phyloP scores from a whole-genome alignment of 768 basidiomycete species.

The Udeniomyces megalosporus region DNA sequence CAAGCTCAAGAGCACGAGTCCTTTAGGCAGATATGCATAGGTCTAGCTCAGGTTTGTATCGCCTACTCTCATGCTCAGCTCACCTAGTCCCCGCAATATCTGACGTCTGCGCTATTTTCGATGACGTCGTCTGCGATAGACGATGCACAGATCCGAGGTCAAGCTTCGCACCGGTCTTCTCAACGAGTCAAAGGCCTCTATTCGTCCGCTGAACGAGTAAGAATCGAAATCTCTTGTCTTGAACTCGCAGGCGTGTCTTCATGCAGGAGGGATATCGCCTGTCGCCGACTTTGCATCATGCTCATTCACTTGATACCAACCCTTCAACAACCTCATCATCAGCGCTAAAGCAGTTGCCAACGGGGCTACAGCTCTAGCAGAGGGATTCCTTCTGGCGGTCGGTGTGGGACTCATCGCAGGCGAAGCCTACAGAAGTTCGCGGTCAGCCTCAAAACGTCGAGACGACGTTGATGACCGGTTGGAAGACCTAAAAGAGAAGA shows the following conservation, averaged over 20 bases:
- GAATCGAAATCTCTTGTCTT: slow-evolving; percentile 26
- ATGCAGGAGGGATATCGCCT: too few relatives aligned
- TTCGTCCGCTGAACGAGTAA: slow-evolving; percentile 61
- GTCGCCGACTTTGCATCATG: too few relatives aligned
- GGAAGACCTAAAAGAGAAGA: neutral
- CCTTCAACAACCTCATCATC: neutral
- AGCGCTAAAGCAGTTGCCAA: slow-evolving; percentile 57
- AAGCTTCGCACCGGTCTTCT: slow-evolving; percentile 57
- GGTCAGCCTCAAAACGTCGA: slow-evolving; percentile 52
- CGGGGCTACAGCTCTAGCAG: slow-evolving; percentile 67
- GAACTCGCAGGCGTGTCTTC: neutral
- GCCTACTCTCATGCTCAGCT: too few relatives aligned
- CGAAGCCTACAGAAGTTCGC: slow-evolving; percentile 58
- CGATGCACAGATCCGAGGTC: slow-evolving; percentile 57
- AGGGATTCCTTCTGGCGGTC: slow-evolving; percentile 67
- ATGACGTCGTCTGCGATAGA: too few relatives aligned
- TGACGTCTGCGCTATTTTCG: too few relatives aligned
- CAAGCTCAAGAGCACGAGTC: slow-evolving; percentile 10
- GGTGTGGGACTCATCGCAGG: slow-evolving; percentile 57
- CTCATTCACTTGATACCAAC: too few relatives aligned
- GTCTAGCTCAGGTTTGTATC: neutral
- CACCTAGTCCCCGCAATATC: slow-evolving; percentile 41
- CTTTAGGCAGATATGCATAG: slow-evolving; percentile 10
- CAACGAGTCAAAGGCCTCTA: slow-evolving; percentile 53
- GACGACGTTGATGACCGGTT: slow-evolving; percentile 53